Conservation (phyloP, 1,139 yeast species). For the Saccharomyces hybrid region DNA sequence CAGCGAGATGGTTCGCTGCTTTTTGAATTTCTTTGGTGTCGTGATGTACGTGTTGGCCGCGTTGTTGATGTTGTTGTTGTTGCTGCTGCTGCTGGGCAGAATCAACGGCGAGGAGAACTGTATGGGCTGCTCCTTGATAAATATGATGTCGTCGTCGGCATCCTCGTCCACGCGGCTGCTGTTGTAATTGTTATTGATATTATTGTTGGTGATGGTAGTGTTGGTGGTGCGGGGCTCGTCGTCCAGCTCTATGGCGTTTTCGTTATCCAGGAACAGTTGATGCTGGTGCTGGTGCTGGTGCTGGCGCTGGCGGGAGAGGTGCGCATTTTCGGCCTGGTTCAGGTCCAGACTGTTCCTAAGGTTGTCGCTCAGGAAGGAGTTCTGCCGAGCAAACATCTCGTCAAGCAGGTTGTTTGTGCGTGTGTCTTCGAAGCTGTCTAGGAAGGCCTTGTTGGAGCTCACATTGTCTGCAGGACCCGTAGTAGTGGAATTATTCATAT, state of each 20-base stretch:
- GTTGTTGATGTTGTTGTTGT: slow-evolving; percentile 7
- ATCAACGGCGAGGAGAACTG: slow-evolving; percentile 4
- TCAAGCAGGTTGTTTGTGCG: slow-evolving; percentile 10
- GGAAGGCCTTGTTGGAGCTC: neutral
- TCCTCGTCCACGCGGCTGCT: slow-evolving; percentile 11
- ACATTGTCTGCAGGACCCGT: neutral
- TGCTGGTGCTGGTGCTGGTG: slow-evolving; percentile 7
- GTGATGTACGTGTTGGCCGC: slow-evolving; percentile 9
- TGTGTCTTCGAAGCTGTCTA: neutral
- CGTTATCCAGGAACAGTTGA: slow-evolving; percentile 10
- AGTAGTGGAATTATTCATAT: neutral
- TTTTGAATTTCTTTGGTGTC: slow-evolving; percentile 29
- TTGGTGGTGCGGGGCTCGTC: slow-evolving; percentile 31
- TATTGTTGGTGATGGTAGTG: neutral
- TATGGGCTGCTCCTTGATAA: slow-evolving; percentile 22
- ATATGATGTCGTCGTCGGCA: slow-evolving; percentile 21
- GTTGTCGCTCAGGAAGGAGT: slow-evolving; percentile 17
- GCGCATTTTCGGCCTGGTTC: slow-evolving; percentile 3
- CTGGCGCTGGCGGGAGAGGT: neutral
- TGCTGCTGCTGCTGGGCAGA: slow-evolving; percentile 8
- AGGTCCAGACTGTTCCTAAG: slow-evolving; percentile 10
- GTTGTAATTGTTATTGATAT: slow-evolving; percentile 3
- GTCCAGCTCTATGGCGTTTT: slow-evolving; percentile 41
- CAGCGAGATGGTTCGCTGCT: slow-evolving; percentile 59
- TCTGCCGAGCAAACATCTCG: slow-evolving; percentile 24